Evolutionary conservation across 2,329 filamentous ascomycete species (phyloP), one percentile per base, ranked within the genome.

Genomic region (Microdochium paspali): DNA sequence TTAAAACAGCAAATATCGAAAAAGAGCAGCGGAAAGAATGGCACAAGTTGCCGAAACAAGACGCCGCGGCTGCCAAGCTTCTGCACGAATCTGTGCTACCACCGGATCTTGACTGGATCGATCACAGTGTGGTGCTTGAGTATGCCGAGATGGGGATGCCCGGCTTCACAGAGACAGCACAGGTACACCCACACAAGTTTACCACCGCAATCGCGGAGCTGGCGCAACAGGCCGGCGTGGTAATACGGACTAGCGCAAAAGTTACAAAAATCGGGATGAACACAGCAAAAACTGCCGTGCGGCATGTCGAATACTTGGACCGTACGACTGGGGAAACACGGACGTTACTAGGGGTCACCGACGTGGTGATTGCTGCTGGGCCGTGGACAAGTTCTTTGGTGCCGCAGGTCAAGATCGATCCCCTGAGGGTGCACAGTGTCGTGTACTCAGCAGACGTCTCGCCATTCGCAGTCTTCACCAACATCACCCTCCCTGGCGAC

Each of bases 181-280:
- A 98, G 66, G 91, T 97, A 2, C 91, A 98, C 59, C 93, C 93
- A 0, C 87, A 84, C 51, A 82, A 89, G 42, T 97, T 98, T 61
- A 97, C 93, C 0, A 91, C 80, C 0, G 75, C 82, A 15, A 94
- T 97, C 65, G 87, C 87, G 4, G 71, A 80, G 39, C 73, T 96
- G 12, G 90, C 91, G 0, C 69, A 77, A 48, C 79, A 87, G 46
- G 76, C 74, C 24, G 87, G 87, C 2, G 80, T 77, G 53, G 77
- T 83, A 21, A 74, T 96, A 46, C 71, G 80, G 25, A 72, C 84
- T 40, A 82, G 83, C 10, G 76, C 80, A 2, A 69, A 72, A 49
- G 90, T 90, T 3, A 88, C 79, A 2, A 70, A 69, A 15, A 85
- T 96, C 51, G 54, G 54, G 5, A 31, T 61, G n/a, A 74, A 77